These are phyloP conservation scores for Elaphomyces granulatus DNA, from an alignment of 495 filamentous ascomycete species.

Conservation along the genomic window DNA sequence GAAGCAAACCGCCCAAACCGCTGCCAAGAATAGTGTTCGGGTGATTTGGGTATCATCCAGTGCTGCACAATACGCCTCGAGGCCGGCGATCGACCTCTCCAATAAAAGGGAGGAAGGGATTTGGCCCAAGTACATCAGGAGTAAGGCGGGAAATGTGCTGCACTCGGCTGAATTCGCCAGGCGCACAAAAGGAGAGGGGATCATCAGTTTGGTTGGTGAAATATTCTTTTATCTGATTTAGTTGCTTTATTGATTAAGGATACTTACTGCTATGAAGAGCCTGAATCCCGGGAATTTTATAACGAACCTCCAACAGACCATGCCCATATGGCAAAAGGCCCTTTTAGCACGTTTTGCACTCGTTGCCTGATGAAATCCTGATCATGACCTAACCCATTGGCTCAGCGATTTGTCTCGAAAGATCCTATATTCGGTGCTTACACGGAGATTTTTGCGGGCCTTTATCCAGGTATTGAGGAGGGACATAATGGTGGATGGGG, in stretches of 20 bases:
- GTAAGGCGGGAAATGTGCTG: slow-evolving; percentile 26
- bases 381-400: too few species aligned
- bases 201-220: slow-evolving; percentile 9
- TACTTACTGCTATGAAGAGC: background rate
- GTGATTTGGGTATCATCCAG: slow-evolving; percentile 21
- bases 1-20: slow-evolving; percentile 8
- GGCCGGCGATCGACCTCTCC: slow-evolving; percentile 1
- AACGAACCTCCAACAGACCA: slow-evolving; percentile 8
- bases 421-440: slow-evolving; percentile 9
- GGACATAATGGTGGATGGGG: slow-evolving; percentile 5
- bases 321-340: background rate
- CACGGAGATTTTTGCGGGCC: slow-evolving; percentile 9
- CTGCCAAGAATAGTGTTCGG: slow-evolving; percentile 11
- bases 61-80: background rate
- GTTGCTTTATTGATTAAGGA: too few species aligned
- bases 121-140: slow-evolving; percentile 20
- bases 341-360: background rate
- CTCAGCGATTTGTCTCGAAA: slow-evolving; percentile 4
- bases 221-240: too few species aligned
- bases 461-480: slow-evolving; percentile 6
- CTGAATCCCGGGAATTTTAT: slow-evolving; percentile 9
- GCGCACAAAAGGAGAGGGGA: slow-evolving; percentile 3
- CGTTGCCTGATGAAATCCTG: background rate
- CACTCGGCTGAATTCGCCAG: slow-evolving; percentile 22
- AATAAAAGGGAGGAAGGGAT: too few species aligned